These are phyloP conservation scores for Coprinopsis cinerea DNA, from an alignment of 768 basidiomycete species.

Conservation along the genomic window DNA sequence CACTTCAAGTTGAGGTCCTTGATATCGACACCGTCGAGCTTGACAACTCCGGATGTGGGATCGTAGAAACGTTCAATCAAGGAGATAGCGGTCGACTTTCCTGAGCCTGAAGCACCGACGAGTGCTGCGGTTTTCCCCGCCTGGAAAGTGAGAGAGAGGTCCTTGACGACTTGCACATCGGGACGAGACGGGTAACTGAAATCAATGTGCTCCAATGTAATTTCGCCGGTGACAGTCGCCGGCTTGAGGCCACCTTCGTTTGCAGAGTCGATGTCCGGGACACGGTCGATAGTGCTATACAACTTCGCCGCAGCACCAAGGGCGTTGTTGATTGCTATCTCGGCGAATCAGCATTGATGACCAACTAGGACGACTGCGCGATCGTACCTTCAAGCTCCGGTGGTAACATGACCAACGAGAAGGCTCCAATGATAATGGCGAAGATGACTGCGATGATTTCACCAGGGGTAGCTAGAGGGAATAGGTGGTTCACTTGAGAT, in stretches of 20 bases:
- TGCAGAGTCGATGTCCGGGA: constrained; percentile 72
- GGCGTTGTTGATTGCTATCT: constrained; percentile 55
- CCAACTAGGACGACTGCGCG: neutral
- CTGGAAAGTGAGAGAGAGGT: constrained; percentile 50
- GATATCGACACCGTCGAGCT: constrained; percentile 62
- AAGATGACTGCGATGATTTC: constrained; percentile 70
- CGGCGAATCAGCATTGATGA: neutral
- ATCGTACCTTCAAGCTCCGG: constrained; percentile 70
- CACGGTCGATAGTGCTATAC: constrained; percentile 70
- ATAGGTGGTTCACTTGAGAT: neutral
- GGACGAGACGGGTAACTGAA: constrained; percentile 77
- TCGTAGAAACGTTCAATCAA: constrained; percentile 80
- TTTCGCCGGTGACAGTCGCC: constrained; percentile 54
- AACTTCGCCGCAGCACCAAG: constrained; percentile 75
- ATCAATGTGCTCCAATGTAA: constrained; percentile 56
- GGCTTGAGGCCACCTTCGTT: constrained; percentile 54
- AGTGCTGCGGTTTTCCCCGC: constrained; percentile 64
- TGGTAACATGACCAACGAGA: constrained; percentile 67
- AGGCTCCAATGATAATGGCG: constrained; percentile 72
- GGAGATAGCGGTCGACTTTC: constrained; percentile 59
- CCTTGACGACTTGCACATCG: constrained; percentile 65
- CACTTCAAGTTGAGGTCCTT: constrained; percentile 66
- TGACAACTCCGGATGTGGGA: constrained; percentile 52
- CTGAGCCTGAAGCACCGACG: constrained; percentile 63
- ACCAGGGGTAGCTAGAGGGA: constrained; percentile 50